phyloP scores from a whole-genome alignment of 305 asterid species.

The Rubia occidens region DNA sequence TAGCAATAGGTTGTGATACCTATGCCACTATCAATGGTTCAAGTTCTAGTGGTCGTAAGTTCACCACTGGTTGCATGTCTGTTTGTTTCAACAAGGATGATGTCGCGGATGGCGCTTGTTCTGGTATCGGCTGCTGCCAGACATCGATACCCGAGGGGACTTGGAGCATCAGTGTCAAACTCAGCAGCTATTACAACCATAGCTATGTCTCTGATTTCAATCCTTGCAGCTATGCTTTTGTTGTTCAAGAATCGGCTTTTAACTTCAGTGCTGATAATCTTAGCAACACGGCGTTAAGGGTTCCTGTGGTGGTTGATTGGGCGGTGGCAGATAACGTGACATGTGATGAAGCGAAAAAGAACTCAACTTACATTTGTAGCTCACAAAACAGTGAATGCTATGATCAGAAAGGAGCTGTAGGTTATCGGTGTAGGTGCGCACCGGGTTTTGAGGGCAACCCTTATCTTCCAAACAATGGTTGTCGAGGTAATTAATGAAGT shows the following conservation, averaged over 20 bases:
- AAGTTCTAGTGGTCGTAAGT: not conserved
- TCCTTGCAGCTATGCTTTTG: conserved; percentile 22
- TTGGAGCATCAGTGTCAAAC: not conserved
- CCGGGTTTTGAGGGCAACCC: conserved; percentile 18
- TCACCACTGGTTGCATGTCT: conserved; percentile 3
- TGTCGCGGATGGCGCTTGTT: not conserved
- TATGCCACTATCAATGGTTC: not conserved
- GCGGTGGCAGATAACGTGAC: not conserved
- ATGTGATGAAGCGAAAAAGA: conserved; percentile 12
- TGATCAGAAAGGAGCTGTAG: not conserved
- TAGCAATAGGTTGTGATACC: conserved; percentile 1
- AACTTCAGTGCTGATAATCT: conserved; percentile 2
- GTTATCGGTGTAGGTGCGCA: conserved; percentile 13
- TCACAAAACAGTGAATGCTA: not conserved
- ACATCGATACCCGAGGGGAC: conserved; percentile 7
- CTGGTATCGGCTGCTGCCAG: conserved; percentile 18
- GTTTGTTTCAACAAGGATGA: not conserved
- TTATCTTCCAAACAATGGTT: conserved; percentile 11
- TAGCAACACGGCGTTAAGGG: not conserved
- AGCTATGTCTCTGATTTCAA: not conserved
- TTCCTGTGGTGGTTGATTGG: conserved; percentile 19
- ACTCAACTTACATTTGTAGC: not conserved
- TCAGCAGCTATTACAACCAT: not conserved
- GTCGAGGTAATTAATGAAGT: conserved; percentile 5
- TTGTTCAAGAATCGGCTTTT: conserved; percentile 8